Percentiles rank a stretch among this genome's conserved stretches.
Conservation (phyloP, 768 basidiomycete species). For the Amanita rimosa region DNA sequence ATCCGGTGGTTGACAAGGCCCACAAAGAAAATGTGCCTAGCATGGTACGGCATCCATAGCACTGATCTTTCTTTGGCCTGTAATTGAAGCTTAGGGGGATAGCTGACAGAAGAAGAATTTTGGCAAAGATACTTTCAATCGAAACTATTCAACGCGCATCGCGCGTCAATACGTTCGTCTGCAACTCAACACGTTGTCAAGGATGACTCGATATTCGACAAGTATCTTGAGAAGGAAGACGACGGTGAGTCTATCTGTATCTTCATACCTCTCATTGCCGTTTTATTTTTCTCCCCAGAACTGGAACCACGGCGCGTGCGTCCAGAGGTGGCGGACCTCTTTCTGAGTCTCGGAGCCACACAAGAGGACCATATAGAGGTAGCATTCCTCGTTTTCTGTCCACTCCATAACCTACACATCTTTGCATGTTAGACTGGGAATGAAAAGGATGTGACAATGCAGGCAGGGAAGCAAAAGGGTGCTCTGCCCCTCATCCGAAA, state of each 20-base stretch:
- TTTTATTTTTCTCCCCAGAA: constrained; percentile 27
- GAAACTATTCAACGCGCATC: constrained; percentile 89
- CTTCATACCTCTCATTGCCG: neutral
- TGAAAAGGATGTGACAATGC: constrained; percentile 89
- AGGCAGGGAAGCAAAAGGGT: constrained; percentile 79
- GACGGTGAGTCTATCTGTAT: constrained; percentile 48
- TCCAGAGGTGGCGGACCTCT: constrained; percentile 58
- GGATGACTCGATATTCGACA: constrained; percentile 90
- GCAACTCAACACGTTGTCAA: constrained; percentile 78
- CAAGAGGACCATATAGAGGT: constrained; percentile 88
- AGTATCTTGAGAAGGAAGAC: constrained; percentile 92
- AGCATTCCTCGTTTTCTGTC: constrained; percentile 3
- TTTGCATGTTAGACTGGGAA: constrained; percentile 63
- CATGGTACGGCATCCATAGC: constrained; percentile 38
- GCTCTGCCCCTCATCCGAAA: constrained; percentile 89
- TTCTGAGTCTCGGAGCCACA: constrained; percentile 82
- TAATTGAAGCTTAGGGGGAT: constrained; percentile 3
- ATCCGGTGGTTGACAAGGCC: constrained; percentile 87
- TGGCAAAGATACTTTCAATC: constrained; percentile 98
- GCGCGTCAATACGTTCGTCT: constrained; percentile 83
- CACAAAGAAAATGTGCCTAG: constrained; percentile 88
- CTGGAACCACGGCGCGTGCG: constrained; percentile 67
- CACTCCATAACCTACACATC: constrained; percentile 1
- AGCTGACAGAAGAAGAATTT: constrained; percentile 88
- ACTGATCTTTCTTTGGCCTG: constrained; percentile 4